phyloP scores from a whole-genome alignment of 164 flowering plant genomes.

The Nymphaea colorata region DNA sequence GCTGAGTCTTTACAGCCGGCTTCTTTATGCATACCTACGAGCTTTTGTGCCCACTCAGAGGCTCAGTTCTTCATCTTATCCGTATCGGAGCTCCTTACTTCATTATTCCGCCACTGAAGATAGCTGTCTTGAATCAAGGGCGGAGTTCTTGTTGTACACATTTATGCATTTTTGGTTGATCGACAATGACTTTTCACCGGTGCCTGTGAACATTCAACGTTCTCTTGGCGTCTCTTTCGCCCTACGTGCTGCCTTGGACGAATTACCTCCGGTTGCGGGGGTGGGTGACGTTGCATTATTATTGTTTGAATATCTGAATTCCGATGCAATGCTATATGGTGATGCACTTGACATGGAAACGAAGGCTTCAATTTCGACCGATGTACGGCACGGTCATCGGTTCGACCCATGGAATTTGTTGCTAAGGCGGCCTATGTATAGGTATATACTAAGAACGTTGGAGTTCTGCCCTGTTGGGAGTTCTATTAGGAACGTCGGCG shows the following conservation, averaged over 20 bases:
- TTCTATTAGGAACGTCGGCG: conserved; percentile 58
- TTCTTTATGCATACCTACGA: conserved; percentile 59
- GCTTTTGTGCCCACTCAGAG: conserved; percentile 48
- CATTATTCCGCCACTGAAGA: conserved; percentile 39
- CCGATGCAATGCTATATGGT: conserved; percentile 12
- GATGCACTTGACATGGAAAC: conserved; percentile 20
- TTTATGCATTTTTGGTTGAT: conserved; percentile 67
- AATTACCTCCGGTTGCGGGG: conserved; percentile 59
- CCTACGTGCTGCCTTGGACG: conserved; percentile 36
- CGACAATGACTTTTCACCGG: conserved; percentile 77
- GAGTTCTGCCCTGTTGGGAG: conserved; percentile 56
- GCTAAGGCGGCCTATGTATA: conserved; percentile 71
- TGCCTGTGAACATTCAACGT: conserved; percentile 30
- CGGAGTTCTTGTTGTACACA: conserved; percentile 56
- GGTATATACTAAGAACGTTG: conserved; percentile 69
- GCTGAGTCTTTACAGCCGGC: conserved; percentile 38
- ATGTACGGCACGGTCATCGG: conserved; percentile 16
- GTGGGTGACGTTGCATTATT: conserved; percentile 59
- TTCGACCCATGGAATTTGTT: conserved; percentile 41
- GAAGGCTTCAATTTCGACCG: conserved; percentile 21
- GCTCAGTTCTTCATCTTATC: conserved; percentile 25
- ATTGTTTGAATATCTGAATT: conserved; percentile 56
- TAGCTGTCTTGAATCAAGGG: conserved; percentile 22
- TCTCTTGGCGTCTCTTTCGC: conserved; percentile 41
- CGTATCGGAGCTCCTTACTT: conserved; percentile 57